Percentiles rank a stretch among this genome's conserved stretches.
Evolutionary conservation across 2,329 filamentous ascomycete genomes (phyloP).

Genomic region (Fusarium zealandicum): DNA sequence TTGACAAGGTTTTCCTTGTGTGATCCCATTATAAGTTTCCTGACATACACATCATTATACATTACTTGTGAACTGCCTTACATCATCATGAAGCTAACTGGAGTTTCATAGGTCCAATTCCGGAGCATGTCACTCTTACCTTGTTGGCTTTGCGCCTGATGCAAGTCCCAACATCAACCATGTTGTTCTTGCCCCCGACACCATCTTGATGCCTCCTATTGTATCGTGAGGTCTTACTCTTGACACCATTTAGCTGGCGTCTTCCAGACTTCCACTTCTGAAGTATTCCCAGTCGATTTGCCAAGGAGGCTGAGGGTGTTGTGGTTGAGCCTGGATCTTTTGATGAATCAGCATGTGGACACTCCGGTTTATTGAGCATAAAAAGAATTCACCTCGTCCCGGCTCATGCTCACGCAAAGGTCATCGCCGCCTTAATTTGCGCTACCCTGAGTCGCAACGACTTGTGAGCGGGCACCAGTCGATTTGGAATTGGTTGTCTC

Average conservation of each 20-base stretch:
- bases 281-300: too few relatives aligned
- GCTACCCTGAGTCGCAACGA: slow-evolving; percentile 5
- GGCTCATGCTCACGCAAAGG: background rate
- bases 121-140: background rate
- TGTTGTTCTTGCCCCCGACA: too few relatives aligned
- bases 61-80: background rate
- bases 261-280: too few relatives aligned
- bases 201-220: too few relatives aligned
- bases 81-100: slow-evolving; percentile 17
- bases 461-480: accelerated
- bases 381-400: background rate
- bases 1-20: slow-evolving; percentile 49
- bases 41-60: slow-evolving; percentile 29
- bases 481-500: accelerated
- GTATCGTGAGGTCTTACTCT: too few relatives aligned
- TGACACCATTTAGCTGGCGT: too few relatives aligned
- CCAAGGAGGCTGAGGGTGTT: too few relatives aligned
- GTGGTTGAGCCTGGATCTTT: too few relatives aligned
- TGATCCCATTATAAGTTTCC: slow-evolving; percentile 47
- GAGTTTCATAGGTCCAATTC: background rate
- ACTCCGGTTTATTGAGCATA: background rate
- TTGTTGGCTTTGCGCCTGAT: background rate
- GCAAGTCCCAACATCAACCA: too few relatives aligned
- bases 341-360: too few relatives aligned
- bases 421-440: background rate